These are phyloP conservation scores for Carex arenaria DNA, from an alignment of 202 grass and related monocot genomes.

Conservation along the genomic window DNA sequence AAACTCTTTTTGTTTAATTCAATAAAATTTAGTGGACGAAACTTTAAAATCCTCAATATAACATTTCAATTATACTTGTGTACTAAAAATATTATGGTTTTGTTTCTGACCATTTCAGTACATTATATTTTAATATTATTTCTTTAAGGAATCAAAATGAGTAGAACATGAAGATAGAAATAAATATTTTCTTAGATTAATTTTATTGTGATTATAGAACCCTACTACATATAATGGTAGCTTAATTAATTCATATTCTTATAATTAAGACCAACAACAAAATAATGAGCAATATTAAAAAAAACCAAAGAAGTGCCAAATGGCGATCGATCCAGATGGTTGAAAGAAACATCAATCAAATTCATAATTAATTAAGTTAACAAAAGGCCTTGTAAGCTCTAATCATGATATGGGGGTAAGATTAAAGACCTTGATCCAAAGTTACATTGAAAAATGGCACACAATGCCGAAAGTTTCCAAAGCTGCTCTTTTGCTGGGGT, in stretches of 20 bases:
- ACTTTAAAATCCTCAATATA: no score
- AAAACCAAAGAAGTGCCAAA: neutral
- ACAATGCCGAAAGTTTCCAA: conserved; percentile 16
- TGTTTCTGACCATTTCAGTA: no score
- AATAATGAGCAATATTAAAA: neutral
- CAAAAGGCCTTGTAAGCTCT: neutral
- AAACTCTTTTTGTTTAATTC: neutral
- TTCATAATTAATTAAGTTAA: conserved; percentile 6
- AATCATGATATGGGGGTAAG: conserved; percentile 15
- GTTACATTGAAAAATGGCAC: conserved; percentile 4
- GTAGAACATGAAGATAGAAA: neutral
- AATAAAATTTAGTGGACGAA: no score
- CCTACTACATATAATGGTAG: neutral
- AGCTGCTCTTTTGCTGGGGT: neutral
- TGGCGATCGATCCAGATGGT: neutral
- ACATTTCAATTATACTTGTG: neutral
- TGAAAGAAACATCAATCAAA: neutral
- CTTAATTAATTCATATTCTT: neutral
- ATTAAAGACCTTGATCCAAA: conserved; percentile 12
- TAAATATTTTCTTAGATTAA: neutral
- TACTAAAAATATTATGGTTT: neutral
- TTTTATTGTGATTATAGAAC: neutral
- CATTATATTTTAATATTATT: no score
- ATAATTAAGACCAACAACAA: neutral
- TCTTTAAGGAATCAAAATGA: neutral